Evolutionary conservation across 441 rosid species (phyloP).

Genomic region (Arabidopsis hybrid): DNA sequence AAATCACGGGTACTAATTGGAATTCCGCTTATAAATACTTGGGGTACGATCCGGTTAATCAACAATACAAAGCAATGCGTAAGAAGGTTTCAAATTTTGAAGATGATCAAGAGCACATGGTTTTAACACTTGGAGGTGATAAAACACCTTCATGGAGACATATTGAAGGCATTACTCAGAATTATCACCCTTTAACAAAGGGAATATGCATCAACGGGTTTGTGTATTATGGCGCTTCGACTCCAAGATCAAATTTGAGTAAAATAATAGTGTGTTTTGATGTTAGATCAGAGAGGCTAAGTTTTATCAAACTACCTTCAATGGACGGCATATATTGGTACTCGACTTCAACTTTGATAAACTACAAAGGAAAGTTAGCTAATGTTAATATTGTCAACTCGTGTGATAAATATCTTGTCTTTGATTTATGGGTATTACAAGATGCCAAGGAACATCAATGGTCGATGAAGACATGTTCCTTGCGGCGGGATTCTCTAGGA

Average conservation of each 20-base stretch:
- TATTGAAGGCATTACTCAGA: neutral
- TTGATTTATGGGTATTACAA: neutral
- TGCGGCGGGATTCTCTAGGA: neutral
- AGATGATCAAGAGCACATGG: slow-evolving; percentile 7
- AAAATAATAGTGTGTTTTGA: neutral
- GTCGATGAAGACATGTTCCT: neutral
- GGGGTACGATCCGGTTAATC: slow-evolving; percentile 19
- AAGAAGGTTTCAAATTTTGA: neutral
- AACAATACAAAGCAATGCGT: slow-evolving; percentile 26
- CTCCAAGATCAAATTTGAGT: too few relatives aligned
- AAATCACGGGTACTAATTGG: neutral
- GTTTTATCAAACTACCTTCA: neutral
- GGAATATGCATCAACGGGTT: neutral
- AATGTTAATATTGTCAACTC: neutral
- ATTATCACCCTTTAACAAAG: neutral
- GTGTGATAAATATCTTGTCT: neutral
- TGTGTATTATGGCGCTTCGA: too few relatives aligned
- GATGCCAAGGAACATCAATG: neutral
- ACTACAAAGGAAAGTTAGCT: slow-evolving; percentile 8
- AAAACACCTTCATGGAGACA: neutral
- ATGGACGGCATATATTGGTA: neutral
- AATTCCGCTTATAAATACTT: neutral
- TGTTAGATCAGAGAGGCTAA: slow-evolving; percentile 16
- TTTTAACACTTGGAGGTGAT: slow-evolving; percentile 15
- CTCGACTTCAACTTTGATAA: neutral